These are phyloP conservation scores for Penicillium soppii DNA, from an alignment of 495 filamentous ascomycete species.

Conservation along the genomic window DNA sequence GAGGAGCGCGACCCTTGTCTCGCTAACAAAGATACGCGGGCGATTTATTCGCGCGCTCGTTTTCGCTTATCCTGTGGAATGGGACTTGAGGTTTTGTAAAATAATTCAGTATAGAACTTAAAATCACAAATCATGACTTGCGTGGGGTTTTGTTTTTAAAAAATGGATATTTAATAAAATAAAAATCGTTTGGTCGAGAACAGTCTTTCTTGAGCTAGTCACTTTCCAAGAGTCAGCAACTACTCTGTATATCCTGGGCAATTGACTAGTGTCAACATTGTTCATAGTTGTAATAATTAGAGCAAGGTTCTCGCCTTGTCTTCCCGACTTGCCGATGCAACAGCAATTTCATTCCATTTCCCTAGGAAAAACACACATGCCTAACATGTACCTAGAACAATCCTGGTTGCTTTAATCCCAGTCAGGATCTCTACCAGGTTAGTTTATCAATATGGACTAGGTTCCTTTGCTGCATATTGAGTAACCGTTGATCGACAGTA, in stretches of 20 bases:
- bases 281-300: background rate
- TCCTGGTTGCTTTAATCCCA: background rate
- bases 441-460: background rate
- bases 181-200: too few relatives aligned
- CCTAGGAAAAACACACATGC: too few relatives aligned
- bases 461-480: background rate
- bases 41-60: background rate
- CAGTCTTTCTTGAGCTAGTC: too few relatives aligned
- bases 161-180: too few relatives aligned
- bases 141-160: too few relatives aligned
- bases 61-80: background rate
- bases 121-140: too few relatives aligned
- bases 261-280: background rate
- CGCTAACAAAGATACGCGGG: slow-evolving; percentile 1
- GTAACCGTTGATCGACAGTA: slow-evolving; percentile 7
- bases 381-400: background rate
- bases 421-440: slow-evolving; percentile 3
- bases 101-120: too few relatives aligned
- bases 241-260: too few relatives aligned
- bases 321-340: slow-evolving; percentile 6
- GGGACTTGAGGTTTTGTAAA: background rate
- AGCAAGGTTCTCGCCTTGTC: background rate
- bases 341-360: background rate
- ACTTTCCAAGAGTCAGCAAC: too few relatives aligned
- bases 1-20: slow-evolving; percentile 4